Base-by-base conservation (phyloP, 1,284 basidiomycete genomes). In the Baeospora myosura region DNA sequence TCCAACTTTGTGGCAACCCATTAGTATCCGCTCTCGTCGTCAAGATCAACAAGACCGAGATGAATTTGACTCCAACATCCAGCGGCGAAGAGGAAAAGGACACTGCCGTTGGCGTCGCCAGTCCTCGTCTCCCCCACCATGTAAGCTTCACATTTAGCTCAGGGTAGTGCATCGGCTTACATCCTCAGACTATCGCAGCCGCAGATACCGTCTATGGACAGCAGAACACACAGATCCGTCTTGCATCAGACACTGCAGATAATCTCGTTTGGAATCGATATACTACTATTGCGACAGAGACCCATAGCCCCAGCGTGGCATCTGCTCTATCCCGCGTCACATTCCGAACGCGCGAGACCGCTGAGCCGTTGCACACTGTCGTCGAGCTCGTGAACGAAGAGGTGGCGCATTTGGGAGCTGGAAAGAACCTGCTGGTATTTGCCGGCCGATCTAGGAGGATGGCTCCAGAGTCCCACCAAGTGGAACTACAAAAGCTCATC, bases 1-100 rank as follows among this genome's bases (percentile, higher is more conserved):
- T 86, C 28, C 91, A 94, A 58, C 64, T 96, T 31, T 92, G 88
- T 56, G 55, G 56, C 41, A 84, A 86, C 55, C 62, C 74, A 3
- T 66, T 65, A 41, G 71, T 88, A 0, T 76, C 67, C 2, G 93
- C 89, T 0, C 91, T 88, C 0, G 74, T 91, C 2, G 58, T 89
- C 21, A 69, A 80, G 49, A 59, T 91, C 40, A 63, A 54, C 50
- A 79, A 72, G 64, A 64, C 51, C 45, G 78, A 71, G 34, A 57
- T 58, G 20, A 12, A 30, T 11, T 47, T 68, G 26, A 30, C 14
- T n/a, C 22, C 17, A 22, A 4, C 18, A 12, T 21, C 36, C 23
- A 26, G 28, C 10, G 26, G 38, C 12, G 35, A 23, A 16, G 22
- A 12, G n/a, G 45, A 37, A 36, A 6, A 36, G 16, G 28, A 40